Evolutionary conservation across 306 rosid species (phyloP).

Genomic region (Sicyos baderoa): DNA sequence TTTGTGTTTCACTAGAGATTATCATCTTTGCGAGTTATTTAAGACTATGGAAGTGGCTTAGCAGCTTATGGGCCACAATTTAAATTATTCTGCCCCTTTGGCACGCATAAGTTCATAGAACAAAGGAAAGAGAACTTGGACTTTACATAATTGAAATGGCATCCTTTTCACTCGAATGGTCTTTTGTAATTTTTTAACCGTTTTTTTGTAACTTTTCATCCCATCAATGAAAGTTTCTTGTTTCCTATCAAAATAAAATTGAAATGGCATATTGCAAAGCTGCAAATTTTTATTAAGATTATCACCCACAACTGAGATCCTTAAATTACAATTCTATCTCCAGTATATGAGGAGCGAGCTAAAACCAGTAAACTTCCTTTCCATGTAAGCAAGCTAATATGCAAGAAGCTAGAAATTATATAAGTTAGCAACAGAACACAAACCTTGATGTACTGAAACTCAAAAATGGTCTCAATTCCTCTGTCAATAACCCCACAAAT

Average conservation of each 20-base stretch:
- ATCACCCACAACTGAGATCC: too few species aligned
- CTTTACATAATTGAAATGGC: constrained; percentile 9
- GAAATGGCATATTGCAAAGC: background rate
- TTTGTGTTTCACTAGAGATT: too few species aligned
- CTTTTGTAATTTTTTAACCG: too few species aligned
- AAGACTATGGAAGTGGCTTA: too few species aligned
- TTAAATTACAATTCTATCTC: too few species aligned
- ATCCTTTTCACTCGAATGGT: too few species aligned
- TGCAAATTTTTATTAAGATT: background rate
- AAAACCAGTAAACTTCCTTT: background rate
- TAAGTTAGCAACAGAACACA: background rate
- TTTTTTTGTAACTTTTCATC: too few species aligned
- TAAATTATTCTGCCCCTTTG: background rate
- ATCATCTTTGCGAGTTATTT: too few species aligned
- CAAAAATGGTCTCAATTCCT: constrained; percentile 74
- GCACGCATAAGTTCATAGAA: background rate
- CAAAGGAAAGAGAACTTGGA: background rate
- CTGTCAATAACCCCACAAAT: constrained; percentile 71
- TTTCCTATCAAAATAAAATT: too few species aligned
- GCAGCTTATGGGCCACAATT: background rate
- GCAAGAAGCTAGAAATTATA: background rate
- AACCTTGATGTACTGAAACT: constrained; percentile 69
- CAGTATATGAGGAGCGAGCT: background rate
- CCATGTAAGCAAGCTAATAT: background rate
- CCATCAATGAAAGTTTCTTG: too few species aligned